Conservation (phyloP, 345 rosid species). For the Arabis alpina region DNA sequence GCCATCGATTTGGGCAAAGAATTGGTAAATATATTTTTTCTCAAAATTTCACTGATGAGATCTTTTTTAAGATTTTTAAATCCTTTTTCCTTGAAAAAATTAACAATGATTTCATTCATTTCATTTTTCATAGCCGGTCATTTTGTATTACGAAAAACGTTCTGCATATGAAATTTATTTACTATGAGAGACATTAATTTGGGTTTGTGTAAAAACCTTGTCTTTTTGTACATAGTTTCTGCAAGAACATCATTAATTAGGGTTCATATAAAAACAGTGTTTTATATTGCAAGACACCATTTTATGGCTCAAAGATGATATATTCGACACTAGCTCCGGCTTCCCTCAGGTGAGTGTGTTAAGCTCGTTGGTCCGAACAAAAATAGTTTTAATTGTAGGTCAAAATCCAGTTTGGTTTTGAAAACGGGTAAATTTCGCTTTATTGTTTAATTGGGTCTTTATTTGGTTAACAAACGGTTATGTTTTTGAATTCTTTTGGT, state of each 20-base stretch:
- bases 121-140: neutral
- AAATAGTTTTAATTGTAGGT: no score
- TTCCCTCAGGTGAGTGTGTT: no score
- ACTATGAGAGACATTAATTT: slow-evolving; percentile 1
- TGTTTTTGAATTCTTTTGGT: no score
- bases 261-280: neutral
- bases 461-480: no score
- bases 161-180: neutral
- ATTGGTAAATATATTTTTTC: slow-evolving; percentile 49
- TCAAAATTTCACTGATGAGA: neutral
- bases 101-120: neutral
- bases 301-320: no score
- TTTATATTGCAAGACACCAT: no score
- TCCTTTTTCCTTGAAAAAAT: neutral
- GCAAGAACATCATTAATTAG: slow-evolving; percentile 7
- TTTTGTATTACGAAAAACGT: slow-evolving; percentile 8
- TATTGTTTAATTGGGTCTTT: no score
- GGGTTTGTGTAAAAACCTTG: slow-evolving; percentile 15
- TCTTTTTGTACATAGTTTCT: slow-evolving; percentile 5
- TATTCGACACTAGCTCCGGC: no score
- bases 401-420: no score
- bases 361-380: no score
- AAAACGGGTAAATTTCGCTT: no score
- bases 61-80: neutral
- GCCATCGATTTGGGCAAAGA: slow-evolving; percentile 72